Evolutionary conservation across 2,329 filamentous ascomycete species (phyloP).

Genomic region (Colletotrichum lupini): DNA sequence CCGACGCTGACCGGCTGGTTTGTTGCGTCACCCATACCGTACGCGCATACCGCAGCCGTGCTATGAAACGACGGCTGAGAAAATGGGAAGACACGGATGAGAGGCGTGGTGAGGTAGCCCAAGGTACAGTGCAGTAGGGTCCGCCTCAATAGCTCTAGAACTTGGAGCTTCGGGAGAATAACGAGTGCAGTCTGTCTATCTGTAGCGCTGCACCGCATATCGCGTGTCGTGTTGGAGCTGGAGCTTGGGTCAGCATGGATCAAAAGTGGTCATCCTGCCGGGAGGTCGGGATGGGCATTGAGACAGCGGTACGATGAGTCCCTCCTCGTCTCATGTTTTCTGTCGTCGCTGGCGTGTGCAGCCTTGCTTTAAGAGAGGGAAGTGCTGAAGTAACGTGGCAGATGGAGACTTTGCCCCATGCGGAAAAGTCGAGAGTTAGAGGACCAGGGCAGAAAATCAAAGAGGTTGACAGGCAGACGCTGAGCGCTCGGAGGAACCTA

Average conservation of each 20-base stretch:
- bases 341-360: conserved; percentile 26
- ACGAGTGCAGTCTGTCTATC: too few species aligned
- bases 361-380: conserved; percentile 30
- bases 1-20: conserved; percentile 31
- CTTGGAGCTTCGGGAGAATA: not conserved
- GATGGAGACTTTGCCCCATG: conserved; percentile 33
- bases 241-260: conserved; percentile 23
- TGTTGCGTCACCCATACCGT: conserved; percentile 30
- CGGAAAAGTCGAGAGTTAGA: conserved; percentile 17
- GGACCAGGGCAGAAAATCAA: conserved; percentile 14
- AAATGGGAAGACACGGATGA: not conserved
- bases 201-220: not conserved
- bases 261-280: conserved; percentile 3
- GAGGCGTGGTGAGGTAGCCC: conserved; percentile 9
- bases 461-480: conserved; percentile 28
- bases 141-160: conserved; percentile 1
- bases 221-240: conserved; percentile 15
- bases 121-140: conserved; percentile 5
- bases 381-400: conserved; percentile 35
- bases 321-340: conserved; percentile 31
- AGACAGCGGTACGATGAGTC: conserved; percentile 20
- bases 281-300: conserved; percentile 27
- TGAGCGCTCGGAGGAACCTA: not conserved
- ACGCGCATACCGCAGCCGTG: conserved; percentile 16
- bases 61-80: conserved; percentile 17